Percentiles rank a stretch among this genome's conserved stretches.
phyloP scores from a whole-genome alignment of 805 yeast genomes.

The Starmerella lactis-condensi region DNA sequence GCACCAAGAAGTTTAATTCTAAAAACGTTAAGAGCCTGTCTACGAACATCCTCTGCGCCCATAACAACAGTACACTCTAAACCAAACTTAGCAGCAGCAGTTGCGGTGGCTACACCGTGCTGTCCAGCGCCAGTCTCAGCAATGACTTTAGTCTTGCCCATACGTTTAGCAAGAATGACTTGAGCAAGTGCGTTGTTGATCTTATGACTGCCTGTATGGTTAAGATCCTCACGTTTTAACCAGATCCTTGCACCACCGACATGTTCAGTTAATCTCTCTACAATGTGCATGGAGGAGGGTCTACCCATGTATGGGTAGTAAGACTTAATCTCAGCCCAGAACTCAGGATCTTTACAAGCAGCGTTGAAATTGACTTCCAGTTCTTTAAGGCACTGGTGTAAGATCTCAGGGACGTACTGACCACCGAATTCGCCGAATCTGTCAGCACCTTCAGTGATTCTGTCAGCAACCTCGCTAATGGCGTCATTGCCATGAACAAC shows the following conservation, averaged over 20 bases:
- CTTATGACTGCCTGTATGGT: conserved; percentile 33
- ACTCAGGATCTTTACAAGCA: conserved; percentile 72
- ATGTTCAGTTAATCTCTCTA: conserved; percentile 71
- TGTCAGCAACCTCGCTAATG: conserved; percentile 16
- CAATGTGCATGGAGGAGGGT: conserved; percentile 81
- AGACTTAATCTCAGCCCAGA: conserved; percentile 82
- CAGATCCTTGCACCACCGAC: conserved; percentile 94
- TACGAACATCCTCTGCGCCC: conserved; percentile 99
- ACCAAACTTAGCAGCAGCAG: conserved; percentile 45
- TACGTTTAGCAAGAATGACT: conserved; percentile 27
- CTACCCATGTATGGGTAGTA: conserved; percentile 88
- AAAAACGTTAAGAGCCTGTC: conserved; percentile 95
- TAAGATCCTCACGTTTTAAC: conserved; percentile 86
- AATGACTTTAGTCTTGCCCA: conserved; percentile 29
- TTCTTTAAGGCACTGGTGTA: conserved; percentile 78
- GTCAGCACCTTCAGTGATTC: conserved; percentile 33
- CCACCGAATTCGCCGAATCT: conserved; percentile 95
- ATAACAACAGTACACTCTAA: conserved; percentile 82
- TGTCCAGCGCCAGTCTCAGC: conserved; percentile 37
- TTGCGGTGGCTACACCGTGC: conserved; percentile 36
- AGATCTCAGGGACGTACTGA: conserved; percentile 93
- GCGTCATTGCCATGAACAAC: neutral
- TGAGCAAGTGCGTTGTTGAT: conserved; percentile 33
- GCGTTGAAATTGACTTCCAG: conserved; percentile 72
- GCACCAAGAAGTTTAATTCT: conserved; percentile 96